These are phyloP conservation scores for Buddleja alternifolia DNA, from an alignment of 257 asterid species.

Conservation along the genomic window DNA sequence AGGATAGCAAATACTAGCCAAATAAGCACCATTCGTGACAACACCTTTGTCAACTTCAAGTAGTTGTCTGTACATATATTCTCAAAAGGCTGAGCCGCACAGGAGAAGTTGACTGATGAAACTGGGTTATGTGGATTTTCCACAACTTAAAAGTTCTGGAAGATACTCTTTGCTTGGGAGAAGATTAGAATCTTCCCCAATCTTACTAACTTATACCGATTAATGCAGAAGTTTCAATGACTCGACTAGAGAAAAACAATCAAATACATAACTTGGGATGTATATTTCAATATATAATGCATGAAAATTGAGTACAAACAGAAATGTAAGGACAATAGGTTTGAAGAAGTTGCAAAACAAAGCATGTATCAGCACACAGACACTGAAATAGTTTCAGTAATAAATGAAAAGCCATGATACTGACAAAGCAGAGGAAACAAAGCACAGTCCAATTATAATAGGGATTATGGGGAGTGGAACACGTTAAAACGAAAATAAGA, in stretches of 20 bases:
- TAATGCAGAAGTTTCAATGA: slow-evolving; percentile 1
- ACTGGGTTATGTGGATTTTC: slow-evolving; percentile 7
- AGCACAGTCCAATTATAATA: background rate
- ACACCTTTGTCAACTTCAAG: slow-evolving; percentile 4
- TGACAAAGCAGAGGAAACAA: background rate
- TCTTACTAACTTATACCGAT: slow-evolving; percentile 1
- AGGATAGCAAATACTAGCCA: background rate
- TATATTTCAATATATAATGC: background rate
- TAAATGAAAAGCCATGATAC: background rate
- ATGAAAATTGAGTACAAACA: slow-evolving; percentile 5
- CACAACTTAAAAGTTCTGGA: background rate
- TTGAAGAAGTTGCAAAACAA: slow-evolving; percentile 1
- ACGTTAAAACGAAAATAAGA: slow-evolving; percentile 4
- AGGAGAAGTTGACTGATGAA: slow-evolving; percentile 7
- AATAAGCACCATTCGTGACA: slow-evolving; percentile 7
- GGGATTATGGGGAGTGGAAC: slow-evolving; percentile 5
- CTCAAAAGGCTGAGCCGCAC: background rate
- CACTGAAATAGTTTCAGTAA: background rate
- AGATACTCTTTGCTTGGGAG: background rate
- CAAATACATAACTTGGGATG: background rate
- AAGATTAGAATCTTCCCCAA: background rate
- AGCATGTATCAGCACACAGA: background rate
- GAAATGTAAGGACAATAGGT: background rate
- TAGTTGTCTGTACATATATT: background rate
- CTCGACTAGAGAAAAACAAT: background rate